Percentiles rank a stretch among this genome's conserved stretches.
phyloP scores from a whole-genome alignment of 2,329 filamentous ascomycete genomes.

The Phoma sp. region DNA sequence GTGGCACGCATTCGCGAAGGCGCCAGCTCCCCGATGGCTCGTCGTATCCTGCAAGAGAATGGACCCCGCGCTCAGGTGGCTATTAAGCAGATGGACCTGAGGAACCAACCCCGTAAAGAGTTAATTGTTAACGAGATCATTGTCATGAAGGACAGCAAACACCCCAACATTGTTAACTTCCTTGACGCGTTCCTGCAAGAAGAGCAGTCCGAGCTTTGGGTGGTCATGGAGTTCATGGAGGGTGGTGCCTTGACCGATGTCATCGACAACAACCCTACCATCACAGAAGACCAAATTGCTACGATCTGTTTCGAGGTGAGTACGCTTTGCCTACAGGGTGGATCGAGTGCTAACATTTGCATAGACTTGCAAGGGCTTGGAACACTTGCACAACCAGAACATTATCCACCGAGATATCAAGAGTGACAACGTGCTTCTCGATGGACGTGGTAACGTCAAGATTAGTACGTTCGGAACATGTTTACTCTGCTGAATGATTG shows the following conservation, averaged over 20 bases:
- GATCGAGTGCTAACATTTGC: slow-evolving; percentile 31
- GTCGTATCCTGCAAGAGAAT: slow-evolving; percentile 77
- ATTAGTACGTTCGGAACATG: slow-evolving; percentile 71
- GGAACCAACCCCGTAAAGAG: slow-evolving; percentile 96
- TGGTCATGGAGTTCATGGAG: slow-evolving; percentile 99
- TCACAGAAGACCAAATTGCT: slow-evolving; percentile 95
- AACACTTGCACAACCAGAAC: slow-evolving; percentile 92
- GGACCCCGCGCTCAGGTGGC: slow-evolving; percentile 87
- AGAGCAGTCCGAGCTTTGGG: slow-evolving; percentile 95
- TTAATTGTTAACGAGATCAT: slow-evolving; percentile 99
- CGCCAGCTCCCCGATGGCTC: slow-evolving; percentile 79
- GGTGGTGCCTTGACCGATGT: slow-evolving; percentile 96
- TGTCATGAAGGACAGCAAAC: slow-evolving; percentile 99
- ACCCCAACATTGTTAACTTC: slow-evolving; percentile 99
- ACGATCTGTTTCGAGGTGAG: slow-evolving; percentile 95
- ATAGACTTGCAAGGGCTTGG: slow-evolving; percentile 91
- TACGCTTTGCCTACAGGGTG: slow-evolving; percentile 4
- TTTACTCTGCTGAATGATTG: not conserved
- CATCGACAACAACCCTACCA: slow-evolving; percentile 94
- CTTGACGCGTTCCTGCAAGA: slow-evolving; percentile 95
- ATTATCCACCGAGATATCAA: slow-evolving; percentile 99
- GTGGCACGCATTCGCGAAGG: slow-evolving; percentile 93
- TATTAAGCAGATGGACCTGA: slow-evolving; percentile 99
- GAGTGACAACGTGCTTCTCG: slow-evolving; percentile 95
- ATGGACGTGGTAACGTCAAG: slow-evolving; percentile 94